Base-by-base conservation (phyloP, 2,329 filamentous ascomycete genomes). In the Diaporthe ampelina region DNA sequence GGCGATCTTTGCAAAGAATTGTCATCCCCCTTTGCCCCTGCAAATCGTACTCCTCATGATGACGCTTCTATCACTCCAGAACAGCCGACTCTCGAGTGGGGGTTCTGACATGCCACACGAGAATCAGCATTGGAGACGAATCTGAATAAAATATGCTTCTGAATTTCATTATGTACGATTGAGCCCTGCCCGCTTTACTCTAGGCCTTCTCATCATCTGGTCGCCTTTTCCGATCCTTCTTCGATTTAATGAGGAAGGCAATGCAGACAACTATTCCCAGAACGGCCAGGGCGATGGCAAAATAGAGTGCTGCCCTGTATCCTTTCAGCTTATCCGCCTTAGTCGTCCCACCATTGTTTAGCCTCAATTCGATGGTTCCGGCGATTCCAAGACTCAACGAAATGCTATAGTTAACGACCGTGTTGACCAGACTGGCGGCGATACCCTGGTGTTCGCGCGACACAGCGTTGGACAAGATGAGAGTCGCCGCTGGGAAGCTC, bases 321-420 rank as follows among this genome's bases (percentile, higher is more conserved):
- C 77, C 77, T 29, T 37, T 67, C 45, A 78, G 43, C 35, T 57
- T 58, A 19, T 77, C 76, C 1, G 15, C 61, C 9, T 72, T 35
- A 4, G 77, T 78, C 26, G 19, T n/a, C 10, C 77, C 77, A 19
- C 78, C 77, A 24, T 76, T 70, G 57, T 78, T 77, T 57, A 87
- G 81, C 43, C 88, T 80, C 2, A 81, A 80, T 76, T 90, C 87
- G 10, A 90, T 85, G 0, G 87, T 90, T 0, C 87, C 88, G 0
- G 88, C 88, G 72, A 91, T 85, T 0, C 88, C 89, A 7, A 91
- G 81, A 0, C 85, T 86, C 17, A 90, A 79, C 0, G 85, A 86
- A 50, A 90, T 90, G 74, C 84, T 86, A 77, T 91, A 91, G 78
- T 91, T 90, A 65, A 91, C 85, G 37, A 89, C 81, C 0, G 88